Evolutionary conservation across 345 rosid genomes (phyloP), one percentile per base, ranked within the genome.

Genomic region (Camelina laxa): DNA sequence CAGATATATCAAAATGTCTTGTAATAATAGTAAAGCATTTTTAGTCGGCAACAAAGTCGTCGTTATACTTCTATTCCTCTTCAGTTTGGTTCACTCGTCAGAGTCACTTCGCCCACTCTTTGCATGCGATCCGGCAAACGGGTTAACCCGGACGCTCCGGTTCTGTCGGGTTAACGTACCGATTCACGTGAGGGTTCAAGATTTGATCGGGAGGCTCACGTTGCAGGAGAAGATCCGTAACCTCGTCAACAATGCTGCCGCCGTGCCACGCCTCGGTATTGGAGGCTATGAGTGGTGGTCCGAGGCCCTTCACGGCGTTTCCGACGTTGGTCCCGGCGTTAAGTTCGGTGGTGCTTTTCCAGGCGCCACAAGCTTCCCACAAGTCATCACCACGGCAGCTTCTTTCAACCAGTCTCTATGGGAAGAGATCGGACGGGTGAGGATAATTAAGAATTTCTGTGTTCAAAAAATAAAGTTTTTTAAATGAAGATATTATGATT

Each of bases 231-330:
- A 95, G 81, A 80, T 83, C 7, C 80, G 90, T 66, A 65, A 84
- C 68, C 83, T 95, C 2, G 99, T 87, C n/a, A 90, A 89, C 89
- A 87, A 87, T 76, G 99, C 99, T 0, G 81, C 83, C 0, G 85
- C 80, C 0, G 89, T 89, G 73, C 97, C 97, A 3, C 82, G 99
- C 33, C 87, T 95, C 6, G 97, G 97, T 24, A 84, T 95, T 53
- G 90, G 82, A 22, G 90, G 90, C 1, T 95, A 95, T 65, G 92
- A 95, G 85, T 95, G 99, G 99, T 95, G 99, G 99, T 87, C 96
- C 0, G 99, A 92, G 83, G 99, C 99, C 1, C 91, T 95, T 7
- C 99, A 95, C 5, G 99, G 99, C 0, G 87, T 95, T 38, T 85
- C 99, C 19, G 79, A 89, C 66, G 87, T 82, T 0, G 98, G 98